Evolutionary conservation across 768 basidiomycete genomes (phyloP).

Genomic region (Asterophora parasitica): DNA sequence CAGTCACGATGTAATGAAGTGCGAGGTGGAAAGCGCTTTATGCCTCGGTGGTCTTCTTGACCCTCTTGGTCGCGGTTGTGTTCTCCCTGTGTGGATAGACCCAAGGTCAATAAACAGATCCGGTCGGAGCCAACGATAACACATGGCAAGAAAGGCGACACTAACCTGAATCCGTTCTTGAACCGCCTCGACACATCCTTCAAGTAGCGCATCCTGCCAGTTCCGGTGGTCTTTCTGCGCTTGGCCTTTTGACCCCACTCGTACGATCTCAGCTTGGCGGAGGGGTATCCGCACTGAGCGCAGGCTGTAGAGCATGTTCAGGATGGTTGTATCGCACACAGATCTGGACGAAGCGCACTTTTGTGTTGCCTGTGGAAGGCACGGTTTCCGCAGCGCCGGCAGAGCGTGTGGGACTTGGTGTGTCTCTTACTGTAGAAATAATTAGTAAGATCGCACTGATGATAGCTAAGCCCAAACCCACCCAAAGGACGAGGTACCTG

Average conservation of each 20-base stretch:
- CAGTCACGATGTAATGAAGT: neutral
- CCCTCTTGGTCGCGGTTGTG: slow-evolving; percentile 19
- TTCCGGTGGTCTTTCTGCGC: slow-evolving; percentile 99
- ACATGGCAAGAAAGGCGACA: neutral
- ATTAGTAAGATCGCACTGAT: slow-evolving; percentile 1
- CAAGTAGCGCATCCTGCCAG: slow-evolving; percentile 92
- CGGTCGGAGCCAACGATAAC: neutral
- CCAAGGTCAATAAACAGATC: neutral
- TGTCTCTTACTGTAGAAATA: slow-evolving; percentile 76
- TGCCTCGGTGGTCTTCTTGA: slow-evolving; percentile 17
- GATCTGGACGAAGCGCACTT: slow-evolving; percentile 47
- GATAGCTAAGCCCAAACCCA: slow-evolving; percentile 36
- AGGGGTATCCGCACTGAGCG: slow-evolving; percentile 93
- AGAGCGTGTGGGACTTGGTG: slow-evolving; percentile 95
- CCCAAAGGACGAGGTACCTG: slow-evolving; percentile 97
- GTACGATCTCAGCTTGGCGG: slow-evolving; percentile 92
- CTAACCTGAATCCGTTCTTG: slow-evolving; percentile 97
- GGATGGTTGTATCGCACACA: neutral
- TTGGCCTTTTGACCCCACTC: slow-evolving; percentile 99
- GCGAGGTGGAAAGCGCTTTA: slow-evolving; percentile 11
- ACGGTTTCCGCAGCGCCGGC: slow-evolving; percentile 93
- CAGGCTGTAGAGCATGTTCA: slow-evolving; percentile 53
- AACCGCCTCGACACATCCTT: slow-evolving; percentile 91
- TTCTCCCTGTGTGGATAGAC: slow-evolving; percentile 14
- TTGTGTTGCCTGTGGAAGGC: slow-evolving; percentile 99